A percentile compares a stretch with the other conserved stretches of the same genome.
phyloP scores from a whole-genome alignment of 2,329 filamentous ascomycete genomes.

The Hawksworthiomyces lignivorus region DNA sequence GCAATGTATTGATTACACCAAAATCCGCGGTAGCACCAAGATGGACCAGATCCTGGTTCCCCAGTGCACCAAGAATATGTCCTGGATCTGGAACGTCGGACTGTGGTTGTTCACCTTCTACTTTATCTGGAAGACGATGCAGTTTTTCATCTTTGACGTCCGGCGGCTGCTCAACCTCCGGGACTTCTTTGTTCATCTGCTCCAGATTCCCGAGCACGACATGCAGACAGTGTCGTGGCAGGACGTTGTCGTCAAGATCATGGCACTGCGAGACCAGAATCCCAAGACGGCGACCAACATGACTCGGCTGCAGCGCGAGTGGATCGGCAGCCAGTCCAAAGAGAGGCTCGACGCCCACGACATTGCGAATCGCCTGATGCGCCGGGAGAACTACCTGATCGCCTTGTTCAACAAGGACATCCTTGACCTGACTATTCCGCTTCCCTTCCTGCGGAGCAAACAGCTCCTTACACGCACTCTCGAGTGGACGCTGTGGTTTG shows the following conservation, averaged over 20 bases:
- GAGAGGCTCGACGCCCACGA: constrained; percentile 93
- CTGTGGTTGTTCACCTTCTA: constrained; percentile 82
- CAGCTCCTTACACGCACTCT: constrained; percentile 84
- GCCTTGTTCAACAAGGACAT: constrained; percentile 97
- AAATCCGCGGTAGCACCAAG: constrained; percentile 57
- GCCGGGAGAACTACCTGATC: constrained; percentile 93
- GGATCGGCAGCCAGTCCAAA: constrained; percentile 77
- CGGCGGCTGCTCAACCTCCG: constrained; percentile 69
- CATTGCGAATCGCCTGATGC: constrained; percentile 94
- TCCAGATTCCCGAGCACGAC: constrained; percentile 73
- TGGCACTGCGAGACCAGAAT: constrained; percentile 77
- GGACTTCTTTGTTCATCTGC: constrained; percentile 75
- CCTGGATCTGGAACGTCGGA: constrained; percentile 64
- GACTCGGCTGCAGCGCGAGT: constrained; percentile 43
- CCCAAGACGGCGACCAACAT: constrained; percentile 63
- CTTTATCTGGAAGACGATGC: constrained; percentile 72
- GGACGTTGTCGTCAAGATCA: constrained; percentile 76
- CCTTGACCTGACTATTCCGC: constrained; percentile 73
- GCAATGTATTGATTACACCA: constrained; percentile 77
- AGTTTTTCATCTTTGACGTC: constrained; percentile 60
- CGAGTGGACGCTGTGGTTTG: constrained; percentile 86
- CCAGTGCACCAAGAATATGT: constrained; percentile 71
- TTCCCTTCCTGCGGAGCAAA: constrained; percentile 73
- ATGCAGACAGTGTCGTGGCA: constrained; percentile 96
- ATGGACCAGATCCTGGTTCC: constrained; percentile 52